These are phyloP conservation scores for Ustulina deusta DNA, from an alignment of 2,329 filamentous ascomycete species.

Conservation along the genomic window DNA sequence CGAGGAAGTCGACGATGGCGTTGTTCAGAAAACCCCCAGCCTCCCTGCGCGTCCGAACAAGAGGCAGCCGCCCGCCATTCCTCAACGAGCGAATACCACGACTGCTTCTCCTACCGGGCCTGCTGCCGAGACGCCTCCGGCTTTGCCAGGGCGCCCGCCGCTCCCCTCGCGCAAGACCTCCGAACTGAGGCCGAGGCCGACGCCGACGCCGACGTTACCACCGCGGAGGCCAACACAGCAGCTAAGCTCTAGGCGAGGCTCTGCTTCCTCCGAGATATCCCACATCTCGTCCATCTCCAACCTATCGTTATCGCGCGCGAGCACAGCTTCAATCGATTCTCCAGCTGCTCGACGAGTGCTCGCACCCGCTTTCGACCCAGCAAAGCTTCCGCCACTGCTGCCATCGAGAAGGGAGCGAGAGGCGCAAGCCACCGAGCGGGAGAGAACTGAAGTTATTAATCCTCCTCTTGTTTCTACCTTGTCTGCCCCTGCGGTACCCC, in stretches of 20 bases:
- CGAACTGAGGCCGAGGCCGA: constrained; percentile 17
- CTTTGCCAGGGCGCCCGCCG: constrained; percentile 51
- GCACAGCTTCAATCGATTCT: constrained; percentile 59
- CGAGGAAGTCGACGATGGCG: constrained; percentile 47
- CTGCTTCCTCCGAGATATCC: constrained; percentile 69
- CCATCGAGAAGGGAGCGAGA: constrained; percentile 67
- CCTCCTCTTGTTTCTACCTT: constrained; percentile 49
- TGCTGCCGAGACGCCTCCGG: constrained; percentile 44
- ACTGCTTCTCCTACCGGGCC: constrained; percentile 30
- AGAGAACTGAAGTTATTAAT: constrained; percentile 46
- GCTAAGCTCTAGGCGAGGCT: constrained; percentile 62
- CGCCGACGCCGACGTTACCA: constrained; percentile 62
- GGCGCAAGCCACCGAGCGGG: constrained; percentile 55
- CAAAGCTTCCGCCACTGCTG: constrained; percentile 69
- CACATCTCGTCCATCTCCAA: constrained; percentile 66
- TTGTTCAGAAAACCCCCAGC: constrained; percentile 51
- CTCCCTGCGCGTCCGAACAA: constrained; percentile 56
- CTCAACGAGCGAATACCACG: constrained; percentile 52
- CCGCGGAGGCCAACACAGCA: constrained; percentile 61
- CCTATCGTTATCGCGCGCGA: constrained; percentile 65
- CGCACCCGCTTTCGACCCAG: constrained; percentile 67
- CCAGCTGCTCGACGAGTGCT: constrained; percentile 59
- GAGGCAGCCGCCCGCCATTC: constrained; percentile 54
- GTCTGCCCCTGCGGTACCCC: constrained; percentile 51
- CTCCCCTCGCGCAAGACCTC: constrained; percentile 52